A percentile compares a stretch with the other conserved stretches of the same genome.
These are phyloP conservation scores for Lasiosphaeria ovina DNA, from an alignment of 495 filamentous ascomycete genomes.

Conservation along the genomic window DNA sequence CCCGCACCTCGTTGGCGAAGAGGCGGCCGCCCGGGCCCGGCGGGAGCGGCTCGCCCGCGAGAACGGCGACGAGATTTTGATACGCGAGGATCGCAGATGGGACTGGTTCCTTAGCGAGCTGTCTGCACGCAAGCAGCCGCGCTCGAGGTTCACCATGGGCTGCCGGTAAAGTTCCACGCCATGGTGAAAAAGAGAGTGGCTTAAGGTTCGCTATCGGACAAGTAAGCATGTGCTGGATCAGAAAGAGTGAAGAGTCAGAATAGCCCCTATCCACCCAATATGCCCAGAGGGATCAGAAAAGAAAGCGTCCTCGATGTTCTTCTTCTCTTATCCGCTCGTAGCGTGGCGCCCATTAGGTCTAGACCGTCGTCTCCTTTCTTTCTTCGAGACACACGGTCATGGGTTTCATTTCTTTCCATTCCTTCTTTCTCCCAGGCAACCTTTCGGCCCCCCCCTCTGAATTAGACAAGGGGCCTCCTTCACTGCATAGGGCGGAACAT, in stretches of 20 bases:
- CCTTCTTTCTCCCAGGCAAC: too few relatives aligned
- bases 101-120: constrained; percentile 48
- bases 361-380: too few relatives aligned
- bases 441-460: too few relatives aligned
- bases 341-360: too few relatives aligned
- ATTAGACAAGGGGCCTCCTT: too few relatives aligned
- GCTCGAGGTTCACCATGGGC: background rate
- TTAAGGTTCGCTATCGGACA: background rate
- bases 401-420: too few relatives aligned
- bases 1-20: constrained; percentile 52
- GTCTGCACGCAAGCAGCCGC: background rate
- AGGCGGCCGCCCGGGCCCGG: constrained; percentile 44
- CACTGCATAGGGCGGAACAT: too few relatives aligned
- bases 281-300: too few relatives aligned
- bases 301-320: background rate
- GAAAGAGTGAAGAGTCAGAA: too few relatives aligned
- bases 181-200: background rate
- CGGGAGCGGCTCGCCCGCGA: constrained; percentile 45
- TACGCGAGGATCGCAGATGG: constrained; percentile 48
- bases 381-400: too few relatives aligned
- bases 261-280: too few relatives aligned
- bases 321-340: background rate
- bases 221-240: background rate
- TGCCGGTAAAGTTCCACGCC: background rate
- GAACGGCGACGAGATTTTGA: constrained; percentile 43